Percentiles rank a stretch among this genome's conserved stretches.
These are phyloP conservation scores for Capsella rubella DNA, from an alignment of 441 rosid genomes.

Conservation along the genomic window DNA sequence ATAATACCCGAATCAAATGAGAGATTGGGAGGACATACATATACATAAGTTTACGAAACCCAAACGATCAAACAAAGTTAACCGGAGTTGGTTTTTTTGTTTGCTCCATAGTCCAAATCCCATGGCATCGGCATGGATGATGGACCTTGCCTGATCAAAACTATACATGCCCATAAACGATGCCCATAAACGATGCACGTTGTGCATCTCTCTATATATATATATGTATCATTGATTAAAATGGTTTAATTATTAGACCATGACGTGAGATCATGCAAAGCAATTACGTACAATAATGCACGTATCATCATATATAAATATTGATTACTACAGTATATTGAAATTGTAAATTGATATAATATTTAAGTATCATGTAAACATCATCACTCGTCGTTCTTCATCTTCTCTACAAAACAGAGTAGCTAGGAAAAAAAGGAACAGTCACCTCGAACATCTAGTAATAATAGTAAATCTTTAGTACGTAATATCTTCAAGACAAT, in stretches of 20 bases:
- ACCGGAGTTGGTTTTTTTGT: not conserved
- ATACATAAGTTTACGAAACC: not conserved
- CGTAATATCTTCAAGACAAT: too few species aligned
- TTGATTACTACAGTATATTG: too few species aligned
- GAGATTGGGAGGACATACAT: not conserved
- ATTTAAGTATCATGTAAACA: too few species aligned
- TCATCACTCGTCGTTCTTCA: too few species aligned
- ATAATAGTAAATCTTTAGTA: too few species aligned
- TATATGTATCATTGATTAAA: not conserved
- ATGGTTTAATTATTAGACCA: not conserved
- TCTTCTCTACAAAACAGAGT: too few species aligned
- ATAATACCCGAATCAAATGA: not conserved
- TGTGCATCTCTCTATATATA: not conserved
- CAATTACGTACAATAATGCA: slow-evolving; percentile 1
- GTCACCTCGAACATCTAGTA: too few species aligned
- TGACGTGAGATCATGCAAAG: slow-evolving; percentile 26
- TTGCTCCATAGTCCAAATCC: not conserved
- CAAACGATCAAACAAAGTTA: not conserved
- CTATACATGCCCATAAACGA: not conserved
- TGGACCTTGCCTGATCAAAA: too few species aligned
- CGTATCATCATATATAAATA: not conserved
- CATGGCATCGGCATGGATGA: too few species aligned
- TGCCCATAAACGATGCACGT: not conserved
- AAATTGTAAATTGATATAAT: too few species aligned
- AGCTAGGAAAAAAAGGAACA: too few species aligned